phyloP scores from a whole-genome alignment of 1,139 yeast species.

The Candida labiduridarum region DNA sequence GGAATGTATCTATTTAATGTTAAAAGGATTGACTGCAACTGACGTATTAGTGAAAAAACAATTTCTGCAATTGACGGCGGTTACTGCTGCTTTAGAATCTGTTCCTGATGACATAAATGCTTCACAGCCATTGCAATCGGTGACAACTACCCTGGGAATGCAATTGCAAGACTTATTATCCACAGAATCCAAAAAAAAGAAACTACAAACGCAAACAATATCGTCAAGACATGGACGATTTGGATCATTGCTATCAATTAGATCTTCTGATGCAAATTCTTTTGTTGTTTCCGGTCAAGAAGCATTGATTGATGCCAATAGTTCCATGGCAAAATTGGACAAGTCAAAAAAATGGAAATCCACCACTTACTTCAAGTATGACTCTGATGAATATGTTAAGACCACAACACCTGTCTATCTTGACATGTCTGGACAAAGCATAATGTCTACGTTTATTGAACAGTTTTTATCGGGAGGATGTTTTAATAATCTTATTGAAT shows the following conservation, averaged over 20 bases:
- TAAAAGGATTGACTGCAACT: constrained; percentile 55
- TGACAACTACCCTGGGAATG: constrained; percentile 32
- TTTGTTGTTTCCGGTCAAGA: constrained; percentile 77
- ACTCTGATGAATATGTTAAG: constrained; percentile 43
- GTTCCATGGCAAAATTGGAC: constrained; percentile 62
- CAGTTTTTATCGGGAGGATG: constrained; percentile 68
- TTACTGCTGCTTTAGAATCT: constrained; percentile 1
- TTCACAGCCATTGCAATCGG: constrained; percentile 20
- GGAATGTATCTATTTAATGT: constrained; percentile 68
- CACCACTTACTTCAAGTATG: constrained; percentile 43
- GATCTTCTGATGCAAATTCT: constrained; percentile 57
- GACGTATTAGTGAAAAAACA: constrained; percentile 11
- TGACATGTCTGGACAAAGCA: constrained; percentile 29
- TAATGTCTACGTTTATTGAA: constrained; percentile 53
- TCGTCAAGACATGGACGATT: constrained; percentile 87
- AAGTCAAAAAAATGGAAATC: constrained; percentile 67
- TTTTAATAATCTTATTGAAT: constrained; percentile 64
- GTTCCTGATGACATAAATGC: constrained; percentile 5
- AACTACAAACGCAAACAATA: constrained; percentile 49
- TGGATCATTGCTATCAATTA: constrained; percentile 80
- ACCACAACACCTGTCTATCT: constrained; percentile 29
- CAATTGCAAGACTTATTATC: constrained; percentile 57
- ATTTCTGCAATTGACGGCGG: background rate
- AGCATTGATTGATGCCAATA: constrained; percentile 51
- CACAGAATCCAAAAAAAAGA: constrained; percentile 59